Base-by-base conservation (phyloP, 2,329 filamentous ascomycete species). In the Fusarium tjaetaba region DNA sequence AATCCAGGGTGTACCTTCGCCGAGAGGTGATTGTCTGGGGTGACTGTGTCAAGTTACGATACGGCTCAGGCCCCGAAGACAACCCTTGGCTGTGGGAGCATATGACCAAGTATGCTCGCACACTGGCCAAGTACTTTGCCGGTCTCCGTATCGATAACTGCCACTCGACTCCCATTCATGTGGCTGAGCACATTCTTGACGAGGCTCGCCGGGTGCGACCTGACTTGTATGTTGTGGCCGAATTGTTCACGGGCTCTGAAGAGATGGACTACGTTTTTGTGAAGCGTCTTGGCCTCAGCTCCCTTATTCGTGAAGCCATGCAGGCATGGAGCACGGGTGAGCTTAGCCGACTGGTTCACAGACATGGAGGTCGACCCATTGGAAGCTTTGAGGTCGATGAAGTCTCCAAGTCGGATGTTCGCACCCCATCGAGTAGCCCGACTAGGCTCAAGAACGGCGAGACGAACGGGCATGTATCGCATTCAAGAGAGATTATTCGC, bases 101-200 rank as follows among this genome's bases (percentile, higher is more conserved):
- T 81, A 99, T 99, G 95, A 94, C 93, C 42, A 91, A 93, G 76
- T 99, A 99, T 81, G 97, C 95, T 8, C 91, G 92, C 42, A 88
- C 96, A 80, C 92, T 99, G 88, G 96, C 97, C 65, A 97, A 95
- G 80, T 95, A 97, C 82, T 99, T 99, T 82, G 91, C 92, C 48
- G 97, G 95, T 11, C 96, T 99, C 85, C 93, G 96, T 49, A 98
- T 99, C 77, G 96, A 99, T 84, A 99, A 99, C 80, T 97, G 94
- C 77, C 96, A 99, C 81, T 99, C 96, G 0, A 99, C 97, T 0
- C 96, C 96, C 1, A 87, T 99, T 4, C 94, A 95, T 65, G 94
- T 99, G 11, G 97, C 96, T 5, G 96, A 98, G 81, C 94, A 97
- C 81, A 93, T 99, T 77, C 88, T 99, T 11, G 96, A 99, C 73